These are phyloP conservation scores for Oxyria digyna DNA, from an alignment of 148 eudicot genomes.

Conservation along the genomic window DNA sequence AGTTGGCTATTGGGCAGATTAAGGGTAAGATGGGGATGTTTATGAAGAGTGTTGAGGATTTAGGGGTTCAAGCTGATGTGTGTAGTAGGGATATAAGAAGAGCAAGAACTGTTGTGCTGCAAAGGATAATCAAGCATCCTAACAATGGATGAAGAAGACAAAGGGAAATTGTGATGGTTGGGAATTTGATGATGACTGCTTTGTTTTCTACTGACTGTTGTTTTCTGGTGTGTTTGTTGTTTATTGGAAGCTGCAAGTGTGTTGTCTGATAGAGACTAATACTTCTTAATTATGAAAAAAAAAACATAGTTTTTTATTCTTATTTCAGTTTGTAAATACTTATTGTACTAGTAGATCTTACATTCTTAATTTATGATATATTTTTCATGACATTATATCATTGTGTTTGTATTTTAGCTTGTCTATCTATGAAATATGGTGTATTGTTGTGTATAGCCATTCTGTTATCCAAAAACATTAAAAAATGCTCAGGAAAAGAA, in stretches of 20 bases:
- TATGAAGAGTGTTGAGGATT: constrained; percentile 77
- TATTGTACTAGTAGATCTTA: background rate
- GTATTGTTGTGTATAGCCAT: no score
- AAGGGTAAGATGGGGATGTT: constrained; percentile 60
- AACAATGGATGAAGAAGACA: constrained; percentile 18
- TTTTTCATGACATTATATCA: background rate
- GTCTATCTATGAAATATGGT: background rate
- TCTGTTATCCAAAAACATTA: no score
- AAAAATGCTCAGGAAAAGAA: no score
- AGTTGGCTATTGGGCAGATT: constrained; percentile 60
- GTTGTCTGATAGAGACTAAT: constrained; percentile 1
- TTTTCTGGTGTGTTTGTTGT: constrained; percentile 1
- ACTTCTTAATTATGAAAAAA: background rate
- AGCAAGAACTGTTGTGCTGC: constrained; percentile 89
- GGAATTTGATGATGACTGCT: background rate
- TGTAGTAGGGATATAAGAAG: constrained; percentile 84
- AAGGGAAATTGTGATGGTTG: background rate
- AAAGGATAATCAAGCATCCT: constrained; percentile 82
- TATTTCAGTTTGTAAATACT: background rate
- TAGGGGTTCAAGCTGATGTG: constrained; percentile 74
- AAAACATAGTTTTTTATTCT: background rate
- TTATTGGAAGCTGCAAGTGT: constrained; percentile 1
- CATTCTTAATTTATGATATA: background rate
- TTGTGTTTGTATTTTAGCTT: background rate
- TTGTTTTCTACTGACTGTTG: background rate